Evolutionary conservation across 164 flowering plant species (phyloP), one percentile per base, ranked within the genome.

Genomic region (Amborella trichopoda): DNA sequence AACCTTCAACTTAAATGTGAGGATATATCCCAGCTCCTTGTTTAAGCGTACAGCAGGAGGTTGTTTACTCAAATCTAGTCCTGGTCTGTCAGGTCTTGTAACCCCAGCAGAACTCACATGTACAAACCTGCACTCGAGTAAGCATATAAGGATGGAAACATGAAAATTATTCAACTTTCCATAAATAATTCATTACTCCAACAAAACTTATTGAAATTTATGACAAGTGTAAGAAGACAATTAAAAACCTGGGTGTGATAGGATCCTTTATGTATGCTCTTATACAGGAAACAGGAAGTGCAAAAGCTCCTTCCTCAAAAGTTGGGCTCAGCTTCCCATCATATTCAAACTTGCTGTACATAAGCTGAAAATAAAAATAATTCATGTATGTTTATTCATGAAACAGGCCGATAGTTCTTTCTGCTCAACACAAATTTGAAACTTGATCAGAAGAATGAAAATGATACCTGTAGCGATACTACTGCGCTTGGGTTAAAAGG

Each of bases 1-100:
- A 48, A 91, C 96, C 99, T 83, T 91, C 68, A 91, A 62, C 60
- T 91, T 91, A 68, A 62, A 91, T 37, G 99, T 80, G 50, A 91
- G 90, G 52, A 91, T 80, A 59, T 59, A 84, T 27, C 61, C 96
- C 66, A 91, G 49, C 60, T 91, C 99, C 72, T 84, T 81, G 77
- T 91, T 91, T 69, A 91, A 66, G 52, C 95, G 90, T 21, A 91
- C 99, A 43, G 99, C 99, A 55, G 99, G 99, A 62, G 99, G 99
- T 53, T 91, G 99, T 66, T 62, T 91, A 57, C 80, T 87, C 26
- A 91, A 76, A 71, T 91, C 95, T 62, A 91, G 83, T 41, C 94
- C 96, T 51, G 93, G 93, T 65, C 95, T 71, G 23, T 77, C 90
- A 50, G 93, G 93, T 50, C 96, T 67, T 5, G 96, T 91, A 53